These are phyloP conservation scores for Taphrina flavorubra DNA, from an alignment of 1,139 yeast species.

Conservation along the genomic window DNA sequence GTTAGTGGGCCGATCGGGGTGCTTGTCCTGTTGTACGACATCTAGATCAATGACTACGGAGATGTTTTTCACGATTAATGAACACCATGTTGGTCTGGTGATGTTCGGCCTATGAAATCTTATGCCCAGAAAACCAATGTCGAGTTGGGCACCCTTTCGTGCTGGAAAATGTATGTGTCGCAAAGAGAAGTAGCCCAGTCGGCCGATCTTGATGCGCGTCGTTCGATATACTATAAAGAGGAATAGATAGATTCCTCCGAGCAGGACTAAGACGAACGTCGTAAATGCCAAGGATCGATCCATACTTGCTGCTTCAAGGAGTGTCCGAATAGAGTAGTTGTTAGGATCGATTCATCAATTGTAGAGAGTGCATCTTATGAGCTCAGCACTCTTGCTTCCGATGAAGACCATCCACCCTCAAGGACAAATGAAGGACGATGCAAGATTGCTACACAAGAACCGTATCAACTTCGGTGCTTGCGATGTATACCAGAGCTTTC, in stretches of 20 bases:
- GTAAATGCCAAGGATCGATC: not conserved
- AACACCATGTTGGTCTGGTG: constrained; percentile 51
- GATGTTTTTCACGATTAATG: constrained; percentile 43
- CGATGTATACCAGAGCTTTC: not conserved
- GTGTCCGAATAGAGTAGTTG: not conserved
- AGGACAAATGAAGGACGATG: too few species aligned
- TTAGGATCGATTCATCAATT: too few species aligned
- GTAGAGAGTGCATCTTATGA: too few species aligned
- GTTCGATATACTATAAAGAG: constrained; percentile 54
- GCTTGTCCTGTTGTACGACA: not conserved
- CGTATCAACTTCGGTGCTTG: not conserved
- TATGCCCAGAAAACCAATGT: constrained; percentile 52
- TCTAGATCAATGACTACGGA: constrained; percentile 34
- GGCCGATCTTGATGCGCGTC: constrained; percentile 56
- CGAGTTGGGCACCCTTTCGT: constrained; percentile 51
- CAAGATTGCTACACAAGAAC: not conserved
- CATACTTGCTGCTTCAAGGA: not conserved
- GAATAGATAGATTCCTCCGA: constrained; percentile 51
- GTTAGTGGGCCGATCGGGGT: not conserved
- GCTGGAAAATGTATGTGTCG: constrained; percentile 53
- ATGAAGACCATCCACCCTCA: too few species aligned
- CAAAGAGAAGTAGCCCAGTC: constrained; percentile 55
- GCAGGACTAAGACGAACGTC: constrained; percentile 43
- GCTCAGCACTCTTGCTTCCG: too few species aligned
- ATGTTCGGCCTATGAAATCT: constrained; percentile 55